Percentiles rank a stretch among this genome's conserved stretches.
phyloP scores from a whole-genome alignment of 2,329 filamentous ascomycete species.

The Davidsoniella eucalypti region DNA sequence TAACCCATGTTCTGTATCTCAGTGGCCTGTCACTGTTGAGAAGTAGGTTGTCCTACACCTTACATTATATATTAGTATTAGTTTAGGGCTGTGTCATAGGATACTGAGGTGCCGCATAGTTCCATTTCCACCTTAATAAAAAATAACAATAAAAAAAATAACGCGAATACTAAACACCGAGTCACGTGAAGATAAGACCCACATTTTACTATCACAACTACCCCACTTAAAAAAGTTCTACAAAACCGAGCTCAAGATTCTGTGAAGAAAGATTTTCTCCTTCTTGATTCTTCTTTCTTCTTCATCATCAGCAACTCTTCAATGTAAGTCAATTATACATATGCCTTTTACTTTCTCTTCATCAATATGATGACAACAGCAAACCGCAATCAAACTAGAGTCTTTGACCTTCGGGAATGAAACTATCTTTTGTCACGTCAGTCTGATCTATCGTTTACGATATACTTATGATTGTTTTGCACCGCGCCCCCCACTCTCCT shows the following conservation, averaged over 20 bases:
- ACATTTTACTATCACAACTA: not conserved
- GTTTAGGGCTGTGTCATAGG: too few species aligned
- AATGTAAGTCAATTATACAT: conserved; percentile 18
- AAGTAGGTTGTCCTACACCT: too few species aligned
- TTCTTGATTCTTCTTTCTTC: conserved; percentile 13
- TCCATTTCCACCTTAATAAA: too few species aligned
- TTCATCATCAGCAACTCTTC: conserved; percentile 10
- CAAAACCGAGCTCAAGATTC: conserved; percentile 2
- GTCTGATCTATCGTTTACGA: conserved; percentile 46
- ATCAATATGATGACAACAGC: conserved; percentile 55
- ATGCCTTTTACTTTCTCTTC: conserved; percentile 12
- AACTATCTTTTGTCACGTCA: conserved; percentile 80
- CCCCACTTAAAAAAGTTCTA: conserved; percentile 7
- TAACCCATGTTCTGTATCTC: too few species aligned
- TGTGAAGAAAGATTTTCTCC: not conserved
- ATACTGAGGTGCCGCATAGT: too few species aligned
- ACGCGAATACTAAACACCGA: too few species aligned
- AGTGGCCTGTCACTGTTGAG: too few species aligned
- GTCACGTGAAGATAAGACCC: not conserved
- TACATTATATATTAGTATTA: too few species aligned
- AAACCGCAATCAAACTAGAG: conserved; percentile 95
- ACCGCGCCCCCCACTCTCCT: not conserved
- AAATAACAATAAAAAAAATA: too few species aligned
- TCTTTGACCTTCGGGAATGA: conserved; percentile 85
- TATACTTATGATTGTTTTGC: conserved; percentile 4